phyloP scores from a whole-genome alignment of 179 eudicot genomes.

The Beta corolliflora region DNA sequence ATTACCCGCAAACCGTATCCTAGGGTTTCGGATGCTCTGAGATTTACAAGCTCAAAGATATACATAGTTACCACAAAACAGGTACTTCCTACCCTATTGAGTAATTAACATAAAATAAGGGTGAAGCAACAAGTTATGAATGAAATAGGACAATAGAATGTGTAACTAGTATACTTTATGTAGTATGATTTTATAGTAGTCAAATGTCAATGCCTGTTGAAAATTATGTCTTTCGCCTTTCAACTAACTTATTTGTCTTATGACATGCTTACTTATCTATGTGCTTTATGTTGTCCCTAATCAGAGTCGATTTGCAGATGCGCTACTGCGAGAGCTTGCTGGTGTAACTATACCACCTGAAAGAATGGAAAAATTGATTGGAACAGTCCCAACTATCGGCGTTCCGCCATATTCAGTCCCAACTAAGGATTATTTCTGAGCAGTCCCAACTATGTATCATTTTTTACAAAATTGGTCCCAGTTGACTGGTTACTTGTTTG shows the following conservation, averaged over 20 bases:
- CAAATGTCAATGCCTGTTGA: not conserved
- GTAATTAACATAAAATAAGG: not conserved
- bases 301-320: constrained; percentile 93
- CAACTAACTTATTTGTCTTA: not conserved
- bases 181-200: not conserved
- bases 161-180: not conserved
- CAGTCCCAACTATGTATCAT: no score
- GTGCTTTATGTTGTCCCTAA: constrained; percentile 22
- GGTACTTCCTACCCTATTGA: constrained; percentile 36
- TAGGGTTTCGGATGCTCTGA: constrained; percentile 90
- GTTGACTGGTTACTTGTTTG: no score
- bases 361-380: no score
- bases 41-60: constrained; percentile 80
- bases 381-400: no score
- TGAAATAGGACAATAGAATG: not conserved
- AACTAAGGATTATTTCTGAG: no score
- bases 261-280: constrained; percentile 10
- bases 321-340: constrained; percentile 78
- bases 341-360: constrained; percentile 88
- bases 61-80: constrained; percentile 95
- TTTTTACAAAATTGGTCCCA: no score
- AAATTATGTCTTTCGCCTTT: not conserved
- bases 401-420: no score
- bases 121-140: not conserved
- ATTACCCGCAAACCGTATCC: constrained; percentile 73